Base-by-base conservation (phyloP, 108 stramenopile genomes). In the Fragilaria crotonensis region DNA sequence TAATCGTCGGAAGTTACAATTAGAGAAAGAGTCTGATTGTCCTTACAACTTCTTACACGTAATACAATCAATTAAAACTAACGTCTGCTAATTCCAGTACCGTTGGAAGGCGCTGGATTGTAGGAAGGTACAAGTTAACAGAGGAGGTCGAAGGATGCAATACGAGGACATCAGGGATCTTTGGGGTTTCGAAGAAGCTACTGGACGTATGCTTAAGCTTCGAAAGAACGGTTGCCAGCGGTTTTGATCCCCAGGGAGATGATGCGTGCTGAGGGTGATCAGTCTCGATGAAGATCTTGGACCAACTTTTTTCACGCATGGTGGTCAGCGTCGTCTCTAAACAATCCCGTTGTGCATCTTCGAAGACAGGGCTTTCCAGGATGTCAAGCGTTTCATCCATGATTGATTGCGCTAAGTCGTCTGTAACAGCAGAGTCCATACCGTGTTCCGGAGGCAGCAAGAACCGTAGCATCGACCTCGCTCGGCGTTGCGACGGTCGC, bases 321-420 rank as follows among this genome's bases (percentile, higher is more conserved):
- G 55, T 30, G 23, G 46, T 48, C 57, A 68, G 74, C 0, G 77
- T 74, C 3, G 46, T 21, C 51, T 71, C 54, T 44, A 78, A 50
- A 45, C 67, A 72, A 7, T 36, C 22, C 4, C 55, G 54, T 45
- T 74, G 68, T 1, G 77, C 72, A 41, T 60, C 31, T 36, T 64
- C 69, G 56, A 74, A 71, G 5, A 52, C 51, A 25, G 77, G 77
- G 61, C 71, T 72, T 55, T 78, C 77, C 41, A 78, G 20, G 17
- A 74, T 36, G 46, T 78, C 77, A 33, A 61, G 74, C 7, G 77
- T 78, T 52, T 78, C 77, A 47, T 78, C 77, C 5, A 78, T 49
- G 30, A 78, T 74, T 23, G 57, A 66, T 29, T 29, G 61, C 0
- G 76, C 71, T n/a, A 72, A 52, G 1, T 68, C 73, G 33, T 72